Base-by-base conservation (phyloP, 163 green algal genomes). In the Prototheca cutis region DNA sequence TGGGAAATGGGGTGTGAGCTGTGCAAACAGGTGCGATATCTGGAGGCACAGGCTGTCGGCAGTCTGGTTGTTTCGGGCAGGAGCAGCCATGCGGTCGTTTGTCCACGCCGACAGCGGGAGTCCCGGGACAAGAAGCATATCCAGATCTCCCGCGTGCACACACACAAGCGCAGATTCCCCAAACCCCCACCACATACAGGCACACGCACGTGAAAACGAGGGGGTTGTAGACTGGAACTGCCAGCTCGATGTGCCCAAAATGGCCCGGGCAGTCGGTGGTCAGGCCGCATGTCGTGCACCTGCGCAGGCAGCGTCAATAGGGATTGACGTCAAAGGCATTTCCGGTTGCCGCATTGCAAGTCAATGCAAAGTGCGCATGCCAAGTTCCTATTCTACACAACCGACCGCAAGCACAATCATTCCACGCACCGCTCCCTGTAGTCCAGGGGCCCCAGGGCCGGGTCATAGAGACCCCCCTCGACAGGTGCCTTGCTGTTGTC, bases 231-330 rank as follows among this genome's bases (percentile, higher is more conserved):
- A 97, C 84, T 0, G 87, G 84, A 36, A 95, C 80, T 2, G 84
- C 78, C 65, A 97, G 79, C 58, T 96, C 88, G 15, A 99, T 84
- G 77, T 96, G 92, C 7, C 93, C 93, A 81, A 97, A 98, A 73
- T 99, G 93, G 2, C 93, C 93, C 4, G 89, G 87, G 70, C 93
- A 99, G 24, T 76, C 57, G n/a, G 73, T 61, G 19, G 52, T 53
- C 27, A 95, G 79, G 0, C 73, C 66, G 67, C 91, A 98, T 0
- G 91, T 97, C 32, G 49, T 63, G 67, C 91, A 97, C 32, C 87
- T 95, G 83, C 40, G 23, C n/a, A 45, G 36, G 13, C 13, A 13
- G 36, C n/a, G n/a, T n/a, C n/a, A n/a, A n/a, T n/a, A n/a, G n/a
- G n/a, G n/a, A n/a, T n/a, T n/a, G n/a, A n/a, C n/a, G n/a, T n/a